These are phyloP conservation scores for Rhododendron ferrugineum DNA, from an alignment of 148 eudicot species.

Conservation along the genomic window DNA sequence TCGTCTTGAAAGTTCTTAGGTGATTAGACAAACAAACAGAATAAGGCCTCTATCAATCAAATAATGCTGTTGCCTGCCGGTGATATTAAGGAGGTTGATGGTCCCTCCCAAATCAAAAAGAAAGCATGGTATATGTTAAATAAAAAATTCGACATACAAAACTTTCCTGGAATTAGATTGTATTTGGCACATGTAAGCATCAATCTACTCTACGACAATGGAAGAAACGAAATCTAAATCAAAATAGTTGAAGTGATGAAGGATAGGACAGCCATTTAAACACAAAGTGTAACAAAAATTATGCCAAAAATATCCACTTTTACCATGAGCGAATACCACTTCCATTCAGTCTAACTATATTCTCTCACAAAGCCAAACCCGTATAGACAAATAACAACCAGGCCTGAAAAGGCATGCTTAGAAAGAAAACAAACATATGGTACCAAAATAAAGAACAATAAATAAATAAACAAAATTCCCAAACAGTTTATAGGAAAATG, in stretches of 20 bases:
- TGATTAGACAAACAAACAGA: background rate
- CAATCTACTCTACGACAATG: background rate
- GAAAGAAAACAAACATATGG: background rate
- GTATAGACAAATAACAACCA: slow-evolving; percentile 90
- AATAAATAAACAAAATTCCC: too few species aligned
- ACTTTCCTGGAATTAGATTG: background rate
- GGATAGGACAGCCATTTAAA: background rate
- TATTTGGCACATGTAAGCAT: background rate
- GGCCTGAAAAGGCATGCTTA: slow-evolving; percentile 42
- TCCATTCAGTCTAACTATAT: slow-evolving; percentile 88
- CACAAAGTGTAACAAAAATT: background rate
- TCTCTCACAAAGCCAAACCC: slow-evolving; percentile 88
- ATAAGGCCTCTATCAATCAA: background rate
- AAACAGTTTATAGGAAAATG: background rate
- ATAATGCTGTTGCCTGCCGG: background rate
- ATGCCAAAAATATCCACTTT: slow-evolving; percentile 1
- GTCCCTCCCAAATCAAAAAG: background rate
- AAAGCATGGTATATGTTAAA: background rate
- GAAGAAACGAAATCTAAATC: background rate
- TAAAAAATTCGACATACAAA: background rate
- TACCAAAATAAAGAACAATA: background rate
- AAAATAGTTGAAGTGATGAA: background rate
- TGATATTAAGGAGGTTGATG: background rate
- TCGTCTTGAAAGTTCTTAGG: background rate
- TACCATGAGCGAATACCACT: slow-evolving; percentile 99